Evolutionary conservation across 345 rosid genomes (phyloP).

Genomic region (Ceriops zippeliana): DNA sequence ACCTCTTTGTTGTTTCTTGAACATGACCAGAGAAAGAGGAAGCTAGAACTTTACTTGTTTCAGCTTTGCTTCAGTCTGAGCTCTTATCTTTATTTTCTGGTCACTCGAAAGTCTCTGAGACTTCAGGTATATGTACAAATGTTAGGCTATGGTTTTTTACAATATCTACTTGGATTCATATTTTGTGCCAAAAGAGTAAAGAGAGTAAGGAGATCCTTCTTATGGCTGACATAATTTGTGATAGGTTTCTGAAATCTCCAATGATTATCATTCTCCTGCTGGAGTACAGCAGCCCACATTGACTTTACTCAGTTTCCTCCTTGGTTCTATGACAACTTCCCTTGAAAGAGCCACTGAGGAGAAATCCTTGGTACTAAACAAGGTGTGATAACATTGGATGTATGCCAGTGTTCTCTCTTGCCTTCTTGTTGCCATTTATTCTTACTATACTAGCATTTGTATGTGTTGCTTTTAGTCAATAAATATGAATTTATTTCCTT

Average conservation of each 20-base stretch:
- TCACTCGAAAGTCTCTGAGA: slow-evolving; percentile 69
- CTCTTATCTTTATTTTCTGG: slow-evolving; percentile 76
- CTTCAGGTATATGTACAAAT: slow-evolving; percentile 52
- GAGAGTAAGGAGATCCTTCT: background rate
- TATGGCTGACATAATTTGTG: slow-evolving; percentile 11
- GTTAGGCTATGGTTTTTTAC: slow-evolving; percentile 2
- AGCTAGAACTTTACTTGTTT: slow-evolving; percentile 51
- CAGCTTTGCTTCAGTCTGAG: slow-evolving; percentile 70
- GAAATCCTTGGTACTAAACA: slow-evolving; percentile 70
- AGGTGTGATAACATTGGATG: slow-evolving; percentile 39
- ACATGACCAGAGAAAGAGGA: slow-evolving; percentile 48
- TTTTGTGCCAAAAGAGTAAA: background rate
- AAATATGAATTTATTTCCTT: too few relatives aligned
- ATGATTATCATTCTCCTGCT: slow-evolving; percentile 40
- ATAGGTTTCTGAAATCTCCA: slow-evolving; percentile 53
- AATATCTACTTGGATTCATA: background rate
- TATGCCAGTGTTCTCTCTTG: background rate
- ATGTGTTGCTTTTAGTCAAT: too few relatives aligned
- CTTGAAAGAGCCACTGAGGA: slow-evolving; percentile 90
- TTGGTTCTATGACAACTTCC: slow-evolving; percentile 54
- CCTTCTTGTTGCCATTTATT: slow-evolving; percentile 2
- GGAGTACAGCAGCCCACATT: slow-evolving; percentile 70
- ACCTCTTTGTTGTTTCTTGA: slow-evolving; percentile 14
- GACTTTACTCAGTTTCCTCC: slow-evolving; percentile 54
- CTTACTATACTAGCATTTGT: background rate